These are phyloP conservation scores for Tricholoma sp. DNA, from an alignment of 768 basidiomycete genomes.

Conservation along the genomic window DNA sequence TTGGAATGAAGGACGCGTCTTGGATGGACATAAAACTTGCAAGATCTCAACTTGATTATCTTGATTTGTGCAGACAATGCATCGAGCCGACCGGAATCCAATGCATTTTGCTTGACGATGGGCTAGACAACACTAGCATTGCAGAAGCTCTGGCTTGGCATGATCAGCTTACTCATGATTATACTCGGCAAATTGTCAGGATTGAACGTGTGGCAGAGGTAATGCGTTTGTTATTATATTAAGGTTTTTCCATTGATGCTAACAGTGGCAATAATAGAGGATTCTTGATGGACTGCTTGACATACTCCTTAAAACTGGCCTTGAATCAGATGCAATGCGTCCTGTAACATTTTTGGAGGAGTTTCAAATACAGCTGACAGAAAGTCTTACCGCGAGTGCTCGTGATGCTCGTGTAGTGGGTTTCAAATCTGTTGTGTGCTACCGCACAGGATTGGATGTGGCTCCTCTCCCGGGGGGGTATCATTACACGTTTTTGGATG, in stretches of 20 bases:
- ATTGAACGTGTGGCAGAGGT: conserved; percentile 75
- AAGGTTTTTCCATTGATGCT: too few species aligned
- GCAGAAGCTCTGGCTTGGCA: conserved; percentile 58
- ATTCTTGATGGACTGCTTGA: conserved; percentile 26
- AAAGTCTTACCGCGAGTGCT: conserved; percentile 33
- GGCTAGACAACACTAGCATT: conserved; percentile 44
- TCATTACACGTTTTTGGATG: conserved; percentile 24
- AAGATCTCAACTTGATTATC: conserved; percentile 42
- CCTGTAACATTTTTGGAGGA: conserved; percentile 15
- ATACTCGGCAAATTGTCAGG: conserved; percentile 58
- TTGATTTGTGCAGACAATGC: conserved; percentile 49
- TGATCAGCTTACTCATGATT: conserved; percentile 47
- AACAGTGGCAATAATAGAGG: conserved; percentile 15
- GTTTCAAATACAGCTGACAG: conserved; percentile 32
- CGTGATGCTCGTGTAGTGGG: conserved; percentile 47
- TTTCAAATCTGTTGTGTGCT: conserved; percentile 76
- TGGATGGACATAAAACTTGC: conserved; percentile 59
- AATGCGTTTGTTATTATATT: too few species aligned
- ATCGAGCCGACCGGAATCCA: conserved; percentile 57
- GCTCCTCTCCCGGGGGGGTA: conserved; percentile 17
- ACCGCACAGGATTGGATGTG: conserved; percentile 69
- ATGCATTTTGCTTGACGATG: conserved; percentile 71
- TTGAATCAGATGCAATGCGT: conserved; percentile 6
- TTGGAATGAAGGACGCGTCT: conserved; percentile 33
- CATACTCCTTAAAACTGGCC: conserved; percentile 17